Base-by-base conservation (phyloP, 2,329 filamentous ascomycete genomes). In the Raffaelea arxii region DNA sequence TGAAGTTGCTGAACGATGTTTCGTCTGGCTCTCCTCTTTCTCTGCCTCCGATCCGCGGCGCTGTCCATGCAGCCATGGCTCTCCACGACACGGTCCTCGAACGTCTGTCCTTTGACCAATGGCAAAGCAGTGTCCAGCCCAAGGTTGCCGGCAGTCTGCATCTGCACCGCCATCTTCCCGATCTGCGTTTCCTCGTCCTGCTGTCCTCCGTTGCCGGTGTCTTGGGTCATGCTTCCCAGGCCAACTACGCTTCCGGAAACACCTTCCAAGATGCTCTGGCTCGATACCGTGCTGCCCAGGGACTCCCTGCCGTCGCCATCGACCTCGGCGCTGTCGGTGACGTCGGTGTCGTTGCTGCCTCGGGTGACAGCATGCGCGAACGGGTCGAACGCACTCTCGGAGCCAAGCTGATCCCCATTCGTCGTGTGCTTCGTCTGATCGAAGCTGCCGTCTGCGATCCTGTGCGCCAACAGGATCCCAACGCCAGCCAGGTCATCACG, bases 31-130 rank as follows among this genome's bases (percentile, higher is more conserved):
- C n/a, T n/a, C n/a, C n/a, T n/a, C n/a, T n/a, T n/a, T n/a, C n/a
- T n/a, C 42, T 58, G n/a, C 54, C 54, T 45, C 65, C 66, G 2
- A 60, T 72, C 22, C 56, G 58, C 30, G 69, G 70, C 10, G 59
- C 70, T 14, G 58, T 73, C 36, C 67, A 72, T 40, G 58, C 58
- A 4, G 63, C 66, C 3, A 69, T 72, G 66, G 64, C 71, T 2
- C 56, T 66, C 4, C 38, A 46, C 37, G 49, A 53, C 32, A 30
- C 39, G 12, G 36, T 46, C 10, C 48, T 52, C 18, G 32, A 42
- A 3, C 38, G 45, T 4, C 49, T 52, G 47, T 25, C 41, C 1
- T 22, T 44, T 2, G 44, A 46, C 1, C 47, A 54, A 4, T 55
- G 42, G 14, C 12, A 32, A 1, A 27, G 25, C 6, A 36, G 49